Conservation (phyloP, 2,329 filamentous ascomycete species). For the Alternaria sp. region DNA sequence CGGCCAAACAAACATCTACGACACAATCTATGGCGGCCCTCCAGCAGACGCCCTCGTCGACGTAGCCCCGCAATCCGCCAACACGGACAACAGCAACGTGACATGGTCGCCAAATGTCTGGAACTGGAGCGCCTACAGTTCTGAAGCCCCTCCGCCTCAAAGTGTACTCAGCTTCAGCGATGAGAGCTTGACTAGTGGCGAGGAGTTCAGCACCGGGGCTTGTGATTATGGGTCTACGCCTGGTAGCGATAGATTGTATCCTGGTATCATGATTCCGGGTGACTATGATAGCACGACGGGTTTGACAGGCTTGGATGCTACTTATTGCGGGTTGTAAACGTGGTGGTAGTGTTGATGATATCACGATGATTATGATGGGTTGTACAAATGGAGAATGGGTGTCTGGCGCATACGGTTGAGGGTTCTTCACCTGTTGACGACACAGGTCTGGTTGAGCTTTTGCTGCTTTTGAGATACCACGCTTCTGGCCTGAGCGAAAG, state of each 20-base stretch:
- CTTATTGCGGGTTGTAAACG: constrained; percentile 48
- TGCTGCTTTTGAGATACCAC: constrained; percentile 29
- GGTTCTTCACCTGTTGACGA: background rate
- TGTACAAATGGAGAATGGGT: background rate
- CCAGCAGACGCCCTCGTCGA: constrained; percentile 50
- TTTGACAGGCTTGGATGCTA: constrained; percentile 48
- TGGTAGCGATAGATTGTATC: constrained; percentile 41
- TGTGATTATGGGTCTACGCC: constrained; percentile 39
- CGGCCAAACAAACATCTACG: constrained; percentile 82
- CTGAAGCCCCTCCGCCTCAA: constrained; percentile 49
- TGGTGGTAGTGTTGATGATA: background rate
- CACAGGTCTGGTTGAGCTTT: background rate
- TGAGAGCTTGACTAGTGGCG: constrained; percentile 63
- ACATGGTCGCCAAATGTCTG: constrained; percentile 48
- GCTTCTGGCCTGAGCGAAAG: constrained; percentile 23
- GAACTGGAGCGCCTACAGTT: constrained; percentile 37
- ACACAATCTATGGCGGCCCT: constrained; percentile 77
- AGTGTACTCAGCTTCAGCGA: constrained; percentile 67
- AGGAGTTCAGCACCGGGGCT: constrained; percentile 45
- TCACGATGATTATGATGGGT: background rate
- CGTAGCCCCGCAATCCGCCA: constrained; percentile 36
- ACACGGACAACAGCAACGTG: constrained; percentile 32
- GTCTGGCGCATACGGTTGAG: background rate
- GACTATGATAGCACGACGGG: constrained; percentile 35
- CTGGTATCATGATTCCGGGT: constrained; percentile 45